Percentiles rank a stretch among this genome's conserved stretches.
Evolutionary conservation across 345 rosid genomes (phyloP).

Genomic region (Aquilaria yunnanensis): DNA sequence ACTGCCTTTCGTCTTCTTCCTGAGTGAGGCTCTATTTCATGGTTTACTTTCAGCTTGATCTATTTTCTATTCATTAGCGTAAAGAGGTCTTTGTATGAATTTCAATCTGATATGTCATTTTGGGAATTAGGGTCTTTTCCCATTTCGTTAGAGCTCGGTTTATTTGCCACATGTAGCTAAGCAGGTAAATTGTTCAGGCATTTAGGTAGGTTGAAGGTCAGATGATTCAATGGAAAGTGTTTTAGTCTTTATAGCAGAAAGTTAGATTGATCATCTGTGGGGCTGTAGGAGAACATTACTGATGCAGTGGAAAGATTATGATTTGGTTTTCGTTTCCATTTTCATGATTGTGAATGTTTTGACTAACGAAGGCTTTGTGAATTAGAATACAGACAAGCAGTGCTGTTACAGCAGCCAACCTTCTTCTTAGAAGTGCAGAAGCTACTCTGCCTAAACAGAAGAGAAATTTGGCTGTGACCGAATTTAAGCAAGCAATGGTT

Average conservation of each 20-base stretch:
- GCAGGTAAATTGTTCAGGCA: not conserved
- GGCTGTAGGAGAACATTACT: not conserved
- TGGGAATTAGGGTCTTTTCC: slow-evolving; percentile 3
- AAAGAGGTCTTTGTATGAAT: no score
- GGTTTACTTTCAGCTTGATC: no score
- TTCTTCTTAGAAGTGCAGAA: slow-evolving; percentile 62
- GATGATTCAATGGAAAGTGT: not conserved
- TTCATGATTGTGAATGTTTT: not conserved
- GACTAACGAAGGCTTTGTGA: not conserved
- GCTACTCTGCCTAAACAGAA: slow-evolving; percentile 76
- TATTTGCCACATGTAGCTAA: not conserved
- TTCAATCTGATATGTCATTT: not conserved
- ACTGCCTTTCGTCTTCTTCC: slow-evolving; percentile 78
- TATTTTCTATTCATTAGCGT: no score
- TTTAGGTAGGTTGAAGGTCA: not conserved
- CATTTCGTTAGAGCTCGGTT: slow-evolving; percentile 11
- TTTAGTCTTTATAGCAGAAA: not conserved
- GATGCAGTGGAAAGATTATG: not conserved
- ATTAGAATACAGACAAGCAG: slow-evolving; percentile 54
- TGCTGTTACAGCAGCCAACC: slow-evolving; percentile 64
- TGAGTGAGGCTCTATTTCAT: slow-evolving; percentile 28
- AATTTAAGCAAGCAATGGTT: slow-evolving; percentile 75
- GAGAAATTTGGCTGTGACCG: slow-evolving; percentile 54
- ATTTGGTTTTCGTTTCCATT: not conserved
- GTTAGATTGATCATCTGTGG: not conserved